phyloP scores from a whole-genome alignment of 306 rosid genomes.

The Albizia julibrissin region DNA sequence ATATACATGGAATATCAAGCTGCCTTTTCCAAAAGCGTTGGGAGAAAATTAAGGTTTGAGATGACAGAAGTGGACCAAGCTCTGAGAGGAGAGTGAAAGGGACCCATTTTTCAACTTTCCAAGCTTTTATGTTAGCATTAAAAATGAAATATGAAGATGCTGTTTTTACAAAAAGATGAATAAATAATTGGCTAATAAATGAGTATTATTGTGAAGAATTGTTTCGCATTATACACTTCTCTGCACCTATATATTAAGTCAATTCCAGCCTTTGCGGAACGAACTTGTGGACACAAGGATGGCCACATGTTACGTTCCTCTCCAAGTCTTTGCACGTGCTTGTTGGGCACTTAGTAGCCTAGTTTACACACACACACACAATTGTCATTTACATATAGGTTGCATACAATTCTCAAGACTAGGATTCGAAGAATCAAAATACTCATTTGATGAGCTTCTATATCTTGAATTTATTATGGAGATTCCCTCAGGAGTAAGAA shows the following conservation, averaged over 20 bases:
- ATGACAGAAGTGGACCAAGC: neutral
- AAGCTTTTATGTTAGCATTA: neutral
- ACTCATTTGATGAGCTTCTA: neutral
- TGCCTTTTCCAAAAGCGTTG: too few species aligned
- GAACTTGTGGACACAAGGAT: neutral
- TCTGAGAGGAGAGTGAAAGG: too few species aligned
- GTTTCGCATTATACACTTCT: neutral
- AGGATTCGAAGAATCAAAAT: neutral
- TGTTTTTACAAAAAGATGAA: too few species aligned
- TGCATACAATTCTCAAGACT: neutral
- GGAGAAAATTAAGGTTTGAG: neutral
- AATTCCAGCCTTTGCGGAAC: neutral
- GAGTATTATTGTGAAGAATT: neutral
- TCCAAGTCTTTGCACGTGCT: neutral
- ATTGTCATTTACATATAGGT: too few species aligned
- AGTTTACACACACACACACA: neutral
- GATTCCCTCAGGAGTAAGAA: neutral
- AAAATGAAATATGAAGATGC: neutral
- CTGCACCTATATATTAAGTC: neutral
- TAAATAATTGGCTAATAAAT: neutral
- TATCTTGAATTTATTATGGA: neutral
- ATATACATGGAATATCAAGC: too few species aligned
- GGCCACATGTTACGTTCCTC: constrained; percentile 3
- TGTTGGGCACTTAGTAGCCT: neutral
- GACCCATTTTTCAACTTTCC: too few species aligned